Percentiles rank a stretch among this genome's conserved stretches.
phyloP scores from a whole-genome alignment of 768 basidiomycete species.

The Punctularia strigosozonata region DNA sequence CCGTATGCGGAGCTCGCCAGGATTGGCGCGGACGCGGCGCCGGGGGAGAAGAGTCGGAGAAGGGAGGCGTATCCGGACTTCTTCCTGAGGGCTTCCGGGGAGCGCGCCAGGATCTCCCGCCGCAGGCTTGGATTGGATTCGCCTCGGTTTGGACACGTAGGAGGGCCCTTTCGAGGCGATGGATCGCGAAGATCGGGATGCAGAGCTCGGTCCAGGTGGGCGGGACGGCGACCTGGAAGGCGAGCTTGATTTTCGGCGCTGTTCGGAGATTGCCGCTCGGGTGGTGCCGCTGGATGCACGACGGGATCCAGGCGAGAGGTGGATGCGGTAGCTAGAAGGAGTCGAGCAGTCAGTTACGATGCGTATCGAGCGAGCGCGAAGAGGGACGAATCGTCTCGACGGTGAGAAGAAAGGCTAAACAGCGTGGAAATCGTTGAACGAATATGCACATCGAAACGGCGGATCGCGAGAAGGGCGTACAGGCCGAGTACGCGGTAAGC shows the following conservation, averaged over 20 bases:
- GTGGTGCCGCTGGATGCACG: conserved; percentile 44
- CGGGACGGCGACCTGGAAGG: conserved; percentile 6
- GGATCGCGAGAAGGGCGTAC: too few relatives aligned
- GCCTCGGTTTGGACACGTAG: too few relatives aligned
- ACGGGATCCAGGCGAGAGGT: conserved; percentile 70
- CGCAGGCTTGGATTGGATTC: too few relatives aligned
- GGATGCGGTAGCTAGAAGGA: conserved; percentile 57
- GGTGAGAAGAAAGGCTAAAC: not conserved
- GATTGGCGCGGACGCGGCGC: conserved; percentile 7
- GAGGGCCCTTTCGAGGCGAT: too few relatives aligned
- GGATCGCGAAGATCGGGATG: not conserved
- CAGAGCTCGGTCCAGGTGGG: not conserved
- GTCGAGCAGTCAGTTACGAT: not conserved
- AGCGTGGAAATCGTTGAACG: not conserved
- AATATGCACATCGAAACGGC: not conserved
- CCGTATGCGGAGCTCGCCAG: conserved; percentile 6
- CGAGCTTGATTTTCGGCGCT: conserved; percentile 3
- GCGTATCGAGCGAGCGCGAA: not conserved
- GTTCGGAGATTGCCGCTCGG: conserved; percentile 34
- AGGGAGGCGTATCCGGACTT: conserved; percentile 6
- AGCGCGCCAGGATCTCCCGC: too few relatives aligned
- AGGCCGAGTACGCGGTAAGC: not conserved
- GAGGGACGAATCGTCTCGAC: conserved; percentile 1
- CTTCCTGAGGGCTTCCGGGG: conserved; percentile 10
- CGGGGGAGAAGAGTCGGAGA: conserved; percentile 8